Percentiles rank a stretch among this genome's conserved stretches.
These are phyloP conservation scores for Alternaria gaisen DNA, from an alignment of 2,329 filamentous ascomycete genomes.

Conservation along the genomic window DNA sequence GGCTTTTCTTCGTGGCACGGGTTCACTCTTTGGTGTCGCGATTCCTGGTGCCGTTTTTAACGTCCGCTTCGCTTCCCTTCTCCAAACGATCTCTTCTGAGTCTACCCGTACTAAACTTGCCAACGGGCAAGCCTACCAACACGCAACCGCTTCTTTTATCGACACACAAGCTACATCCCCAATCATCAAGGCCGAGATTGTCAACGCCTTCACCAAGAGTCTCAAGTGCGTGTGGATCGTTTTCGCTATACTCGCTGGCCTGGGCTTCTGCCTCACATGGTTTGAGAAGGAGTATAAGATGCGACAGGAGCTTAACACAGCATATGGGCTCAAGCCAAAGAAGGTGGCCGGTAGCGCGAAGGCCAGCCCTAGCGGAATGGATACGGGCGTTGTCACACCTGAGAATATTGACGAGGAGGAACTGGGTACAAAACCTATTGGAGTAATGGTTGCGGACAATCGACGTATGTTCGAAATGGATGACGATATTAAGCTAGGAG, in stretches of 20 bases:
- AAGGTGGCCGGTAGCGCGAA: conserved; percentile 4
- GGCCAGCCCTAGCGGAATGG: not conserved
- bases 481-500: not conserved
- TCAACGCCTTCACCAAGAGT: conserved; percentile 45
- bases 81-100: conserved; percentile 18
- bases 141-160: conserved; percentile 32
- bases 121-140: conserved; percentile 41
- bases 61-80: conserved; percentile 25
- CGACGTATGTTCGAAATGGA: not conserved
- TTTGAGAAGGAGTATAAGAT: conserved; percentile 51
- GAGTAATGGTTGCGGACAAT: not conserved
- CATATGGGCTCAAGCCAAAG: conserved; percentile 49
- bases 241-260: conserved; percentile 41
- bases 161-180: conserved; percentile 20
- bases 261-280: conserved; percentile 48
- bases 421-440: not conserved
- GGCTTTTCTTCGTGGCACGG: conserved; percentile 42
- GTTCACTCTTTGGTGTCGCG: conserved; percentile 41
- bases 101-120: conserved; percentile 19
- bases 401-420: not conserved
- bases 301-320: conserved; percentile 51
- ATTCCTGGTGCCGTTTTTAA: conserved; percentile 45
- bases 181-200: conserved; percentile 37
- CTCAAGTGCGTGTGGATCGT: conserved; percentile 53
- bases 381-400: not conserved